Evolutionary conservation across 2,329 filamentous ascomycete genomes (phyloP), one percentile per base, ranked within the genome.

Genomic region (Sporothrix euskadiensis): DNA sequence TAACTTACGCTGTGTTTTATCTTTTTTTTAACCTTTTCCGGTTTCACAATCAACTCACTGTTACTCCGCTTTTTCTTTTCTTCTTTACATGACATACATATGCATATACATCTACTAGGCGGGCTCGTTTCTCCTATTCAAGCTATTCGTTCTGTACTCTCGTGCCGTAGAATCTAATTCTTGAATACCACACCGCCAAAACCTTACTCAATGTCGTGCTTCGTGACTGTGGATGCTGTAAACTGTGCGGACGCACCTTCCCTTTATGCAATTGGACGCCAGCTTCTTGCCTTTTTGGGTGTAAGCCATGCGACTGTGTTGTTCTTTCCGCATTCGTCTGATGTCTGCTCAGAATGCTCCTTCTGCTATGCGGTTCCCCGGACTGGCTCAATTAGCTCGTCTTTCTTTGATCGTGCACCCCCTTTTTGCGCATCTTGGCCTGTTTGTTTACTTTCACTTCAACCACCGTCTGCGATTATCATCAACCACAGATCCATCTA

Each of bases 151-250:
- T 72, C 41, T 75, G 72, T 71, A 69, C 68, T 63, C 56, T 56
- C 69, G 74, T 73, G 69, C 61, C 74, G 63, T 73, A 74, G 54
- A 26, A 26, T 19, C 26, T 6, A 69, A 61, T 19, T 69, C 52
- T 52, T 49, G 63, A 41, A 56, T 41, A 12, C 2, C 47, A 35
- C 19, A 9, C 6, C 49, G 4, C 49, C 32, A n/a, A n/a, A 6
- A 49, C 19, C 14, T 30, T 52, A 8, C 26, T 68, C 16, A 2
- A n/a, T 35, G 14, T 35, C 16, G 44, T 52, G 65, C 16, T 47
- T 8, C 22, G 61, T 65, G 59, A 65, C 41, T 5, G 9, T 26
- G 35, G 12, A 12, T 49, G 10, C 9, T 66, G 39, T 16, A 47
- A 16, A 16, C 30, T 0, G 9, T 6, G 14, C 65, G 26, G 63